A percentile compares a stretch with the other conserved stretches of the same genome.
Conservation (phyloP, 1,284 basidiomycete species). For the Volvariella volvacea region DNA sequence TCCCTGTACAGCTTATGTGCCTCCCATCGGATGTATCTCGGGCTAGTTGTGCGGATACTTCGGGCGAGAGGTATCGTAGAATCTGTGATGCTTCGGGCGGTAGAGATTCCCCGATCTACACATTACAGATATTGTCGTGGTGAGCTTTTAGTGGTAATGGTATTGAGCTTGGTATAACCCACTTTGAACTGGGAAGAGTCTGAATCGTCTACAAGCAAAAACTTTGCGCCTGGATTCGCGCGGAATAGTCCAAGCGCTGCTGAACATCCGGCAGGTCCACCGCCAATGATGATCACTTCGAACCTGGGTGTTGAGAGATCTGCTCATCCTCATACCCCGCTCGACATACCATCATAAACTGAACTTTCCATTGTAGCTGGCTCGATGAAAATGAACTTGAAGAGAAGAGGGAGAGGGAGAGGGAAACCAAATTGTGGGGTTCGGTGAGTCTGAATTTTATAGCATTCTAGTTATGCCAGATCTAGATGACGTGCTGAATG, state of each 20-base stretch:
- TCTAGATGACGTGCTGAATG: no score
- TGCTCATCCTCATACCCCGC: no score
- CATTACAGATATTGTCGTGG: not conserved
- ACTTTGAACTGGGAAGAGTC: slow-evolving; percentile 21
- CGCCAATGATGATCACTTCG: slow-evolving; percentile 22
- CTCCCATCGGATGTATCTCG: slow-evolving; percentile 6
- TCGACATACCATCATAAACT: no score
- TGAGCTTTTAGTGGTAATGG: no score
- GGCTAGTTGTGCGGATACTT: slow-evolving; percentile 11
- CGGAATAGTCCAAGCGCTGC: slow-evolving; percentile 17
- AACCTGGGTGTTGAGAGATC: no score
- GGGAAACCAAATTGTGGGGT: no score
- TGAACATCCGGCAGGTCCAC: slow-evolving; percentile 23
- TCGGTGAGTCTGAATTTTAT: no score
- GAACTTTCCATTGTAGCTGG: no score
- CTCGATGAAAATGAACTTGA: no score
- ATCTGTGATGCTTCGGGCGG: slow-evolving; percentile 20
- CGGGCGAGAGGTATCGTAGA: slow-evolving; percentile 17
- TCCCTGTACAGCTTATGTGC: slow-evolving; percentile 20
- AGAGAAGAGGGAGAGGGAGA: no score
- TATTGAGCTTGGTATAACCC: no score
- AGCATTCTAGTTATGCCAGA: no score
- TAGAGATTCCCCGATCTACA: slow-evolving; percentile 28
- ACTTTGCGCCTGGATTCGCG: slow-evolving; percentile 11
- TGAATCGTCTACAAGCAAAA: slow-evolving; percentile 24